Conservation (phyloP, 2,329 filamentous ascomycete species). For the Macroventuria anomochaeta region DNA sequence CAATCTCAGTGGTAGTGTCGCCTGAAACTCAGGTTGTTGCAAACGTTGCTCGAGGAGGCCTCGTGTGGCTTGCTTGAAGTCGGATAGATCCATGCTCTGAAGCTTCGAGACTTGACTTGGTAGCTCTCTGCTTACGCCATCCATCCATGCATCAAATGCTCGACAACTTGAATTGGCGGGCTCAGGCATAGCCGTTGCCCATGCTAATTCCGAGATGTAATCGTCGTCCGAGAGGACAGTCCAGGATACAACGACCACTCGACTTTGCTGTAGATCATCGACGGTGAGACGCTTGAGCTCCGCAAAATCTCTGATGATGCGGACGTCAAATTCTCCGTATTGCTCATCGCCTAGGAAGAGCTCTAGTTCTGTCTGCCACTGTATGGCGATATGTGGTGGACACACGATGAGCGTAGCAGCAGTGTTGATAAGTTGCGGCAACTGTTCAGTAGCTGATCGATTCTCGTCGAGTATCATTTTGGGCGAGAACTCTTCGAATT, state of each 20-base stretch:
- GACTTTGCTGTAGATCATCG: constrained; percentile 54
- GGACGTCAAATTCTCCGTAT: constrained; percentile 49
- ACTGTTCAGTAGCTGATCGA: background rate
- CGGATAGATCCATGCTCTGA: constrained; percentile 33
- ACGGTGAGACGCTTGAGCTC: constrained; percentile 55
- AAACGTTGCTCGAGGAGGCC: constrained; percentile 31
- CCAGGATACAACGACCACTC: constrained; percentile 64
- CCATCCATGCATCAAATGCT: constrained; percentile 62
- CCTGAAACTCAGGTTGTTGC: constrained; percentile 45
- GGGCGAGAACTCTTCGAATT: constrained; percentile 39
- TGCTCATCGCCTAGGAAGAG: constrained; percentile 55
- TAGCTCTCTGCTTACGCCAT: constrained; percentile 52
- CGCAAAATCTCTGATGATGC: constrained; percentile 51
- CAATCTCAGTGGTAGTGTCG: constrained; percentile 48
- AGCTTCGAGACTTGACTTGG: constrained; percentile 51
- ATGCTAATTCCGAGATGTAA: constrained; percentile 60
- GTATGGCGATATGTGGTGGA: constrained; percentile 60
- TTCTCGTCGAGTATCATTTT: constrained; percentile 26
- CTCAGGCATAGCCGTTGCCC: constrained; percentile 57
- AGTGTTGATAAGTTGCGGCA: constrained; percentile 49
- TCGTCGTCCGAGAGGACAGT: constrained; percentile 53
- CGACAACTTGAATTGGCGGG: constrained; percentile 50
- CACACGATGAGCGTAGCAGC: constrained; percentile 67
- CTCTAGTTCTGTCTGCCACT: constrained; percentile 64
- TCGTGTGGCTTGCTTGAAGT: constrained; percentile 38